These are phyloP conservation scores for Pythium aristosporum DNA, from an alignment of 352 stramenopile species.

Conservation along the genomic window DNA sequence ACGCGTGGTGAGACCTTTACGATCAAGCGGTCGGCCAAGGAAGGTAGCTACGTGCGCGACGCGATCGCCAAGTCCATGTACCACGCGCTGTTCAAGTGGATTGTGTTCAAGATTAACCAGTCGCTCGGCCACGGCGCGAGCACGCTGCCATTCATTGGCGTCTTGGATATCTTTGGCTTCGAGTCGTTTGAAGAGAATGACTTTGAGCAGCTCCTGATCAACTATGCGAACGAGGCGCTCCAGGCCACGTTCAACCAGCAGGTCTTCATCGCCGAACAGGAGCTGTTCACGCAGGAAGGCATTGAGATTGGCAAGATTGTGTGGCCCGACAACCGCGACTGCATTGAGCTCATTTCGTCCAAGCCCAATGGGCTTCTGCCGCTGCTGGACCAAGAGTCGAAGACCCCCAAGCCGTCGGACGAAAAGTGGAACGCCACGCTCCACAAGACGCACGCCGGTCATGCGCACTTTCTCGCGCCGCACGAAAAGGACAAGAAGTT, in stretches of 20 bases:
- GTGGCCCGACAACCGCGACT: constrained; percentile 91
- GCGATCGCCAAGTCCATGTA: constrained; percentile 94
- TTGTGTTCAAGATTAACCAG: constrained; percentile 91
- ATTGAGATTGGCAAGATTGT: constrained; percentile 89
- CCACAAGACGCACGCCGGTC: constrained; percentile 83
- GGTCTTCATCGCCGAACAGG: constrained; percentile 89
- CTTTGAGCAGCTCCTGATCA: constrained; percentile 90
- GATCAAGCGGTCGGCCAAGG: constrained; percentile 76
- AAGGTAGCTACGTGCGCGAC: constrained; percentile 87
- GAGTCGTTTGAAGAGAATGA: constrained; percentile 91
- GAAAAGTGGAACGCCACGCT: constrained; percentile 84
- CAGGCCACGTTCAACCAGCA: constrained; percentile 90
- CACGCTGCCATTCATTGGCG: constrained; percentile 85
- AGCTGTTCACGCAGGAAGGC: constrained; percentile 89
- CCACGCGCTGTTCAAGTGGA: constrained; percentile 91
- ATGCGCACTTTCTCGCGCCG: constrained; percentile 81
- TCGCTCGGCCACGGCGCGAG: constrained; percentile 79
- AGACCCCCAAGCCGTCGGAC: constrained; percentile 89
- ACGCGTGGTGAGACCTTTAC: constrained; percentile 84
- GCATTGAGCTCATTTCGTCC: constrained; percentile 85
- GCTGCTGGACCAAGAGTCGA: constrained; percentile 86
- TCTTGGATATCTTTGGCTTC: constrained; percentile 92
- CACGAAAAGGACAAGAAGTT: constrained; percentile 90
- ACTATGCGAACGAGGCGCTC: constrained; percentile 89
- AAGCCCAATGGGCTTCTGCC: constrained; percentile 81